A percentile compares a stretch with the other conserved stretches of the same genome.
Conservation (phyloP, 169 alveolate genomes). For the Perkinsus olseni region DNA sequence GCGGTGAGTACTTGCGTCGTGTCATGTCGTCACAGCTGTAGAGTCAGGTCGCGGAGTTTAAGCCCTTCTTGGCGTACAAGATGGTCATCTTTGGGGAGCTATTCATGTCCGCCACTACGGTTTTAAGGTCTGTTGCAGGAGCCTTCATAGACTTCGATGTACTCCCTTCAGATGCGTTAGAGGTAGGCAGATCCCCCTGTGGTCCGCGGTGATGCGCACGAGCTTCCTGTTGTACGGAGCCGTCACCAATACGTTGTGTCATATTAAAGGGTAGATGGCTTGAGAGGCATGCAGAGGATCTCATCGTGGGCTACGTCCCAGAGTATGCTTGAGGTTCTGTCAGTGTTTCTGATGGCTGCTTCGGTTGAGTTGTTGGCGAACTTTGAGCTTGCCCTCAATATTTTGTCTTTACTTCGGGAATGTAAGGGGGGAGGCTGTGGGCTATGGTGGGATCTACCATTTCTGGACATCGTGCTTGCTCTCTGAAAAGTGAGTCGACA, state of each 20-base stretch:
- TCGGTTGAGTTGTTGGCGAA: background rate
- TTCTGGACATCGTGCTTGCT: too few relatives aligned
- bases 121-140: background rate
- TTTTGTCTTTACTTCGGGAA: too few relatives aligned
- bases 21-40: too few relatives aligned
- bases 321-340: background rate
- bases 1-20: background rate
- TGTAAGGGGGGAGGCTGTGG: too few relatives aligned
- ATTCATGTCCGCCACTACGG: background rate
- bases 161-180: background rate
- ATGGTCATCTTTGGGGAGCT: background rate
- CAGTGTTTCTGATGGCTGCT: background rate
- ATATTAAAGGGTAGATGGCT: background rate
- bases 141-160: too few relatives aligned
- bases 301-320: background rate
- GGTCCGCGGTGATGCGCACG: background rate
- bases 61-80: background rate
- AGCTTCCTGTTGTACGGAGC: background rate
- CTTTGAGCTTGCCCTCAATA: background rate
- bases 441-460: too few relatives aligned
- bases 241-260: background rate
- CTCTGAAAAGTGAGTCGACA: too few relatives aligned
- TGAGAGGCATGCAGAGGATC: background rate
- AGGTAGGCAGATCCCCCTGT: background rate
- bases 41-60: background rate